Percentiles rank a stretch among this genome's conserved stretches.
phyloP scores from a whole-genome alignment of 2,329 filamentous ascomycete genomes.

The Aureobasidium sp. region DNA sequence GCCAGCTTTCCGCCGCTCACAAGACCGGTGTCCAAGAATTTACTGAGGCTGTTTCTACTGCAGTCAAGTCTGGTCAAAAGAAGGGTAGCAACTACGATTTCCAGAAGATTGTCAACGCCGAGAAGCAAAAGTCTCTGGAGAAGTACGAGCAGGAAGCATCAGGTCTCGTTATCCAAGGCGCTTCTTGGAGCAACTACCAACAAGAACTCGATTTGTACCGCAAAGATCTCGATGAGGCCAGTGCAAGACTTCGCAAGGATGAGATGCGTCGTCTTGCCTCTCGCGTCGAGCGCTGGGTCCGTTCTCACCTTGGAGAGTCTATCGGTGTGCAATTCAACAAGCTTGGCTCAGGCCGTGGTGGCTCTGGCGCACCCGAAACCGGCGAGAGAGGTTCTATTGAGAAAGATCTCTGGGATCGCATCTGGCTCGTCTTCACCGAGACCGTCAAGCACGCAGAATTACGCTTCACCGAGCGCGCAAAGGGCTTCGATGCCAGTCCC shows the following conservation, averaged over 20 bases:
- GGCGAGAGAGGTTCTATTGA: constrained; percentile 68
- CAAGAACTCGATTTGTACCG: constrained; percentile 73
- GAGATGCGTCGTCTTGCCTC: constrained; percentile 92
- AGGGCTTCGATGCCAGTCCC: constrained; percentile 85
- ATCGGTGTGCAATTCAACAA: constrained; percentile 94
- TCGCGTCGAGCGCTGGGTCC: constrained; percentile 89
- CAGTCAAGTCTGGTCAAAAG: constrained; percentile 89
- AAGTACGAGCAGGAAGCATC: constrained; percentile 71
- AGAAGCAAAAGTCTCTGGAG: constrained; percentile 69
- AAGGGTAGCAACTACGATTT: constrained; percentile 89
- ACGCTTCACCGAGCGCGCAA: constrained; percentile 79
- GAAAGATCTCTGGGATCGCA: constrained; percentile 89
- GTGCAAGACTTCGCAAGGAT: constrained; percentile 76
- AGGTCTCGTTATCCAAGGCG: constrained; percentile 67
- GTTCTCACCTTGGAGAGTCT: constrained; percentile 76
- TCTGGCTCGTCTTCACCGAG: constrained; percentile 79
- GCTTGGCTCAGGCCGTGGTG: constrained; percentile 78
- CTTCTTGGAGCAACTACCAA: constrained; percentile 81
- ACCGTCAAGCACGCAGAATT: constrained; percentile 80
- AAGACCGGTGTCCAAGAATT: constrained; percentile 81
- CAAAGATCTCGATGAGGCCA: constrained; percentile 87
- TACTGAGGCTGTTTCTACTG: constrained; percentile 74
- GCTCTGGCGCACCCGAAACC: constrained; percentile 69
- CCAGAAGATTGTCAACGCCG: constrained; percentile 78
- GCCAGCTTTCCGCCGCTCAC: constrained; percentile 82